Evolutionary conservation across 2,329 filamentous ascomycete genomes (phyloP).

Genomic region (Blastomyces emzantsi): DNA sequence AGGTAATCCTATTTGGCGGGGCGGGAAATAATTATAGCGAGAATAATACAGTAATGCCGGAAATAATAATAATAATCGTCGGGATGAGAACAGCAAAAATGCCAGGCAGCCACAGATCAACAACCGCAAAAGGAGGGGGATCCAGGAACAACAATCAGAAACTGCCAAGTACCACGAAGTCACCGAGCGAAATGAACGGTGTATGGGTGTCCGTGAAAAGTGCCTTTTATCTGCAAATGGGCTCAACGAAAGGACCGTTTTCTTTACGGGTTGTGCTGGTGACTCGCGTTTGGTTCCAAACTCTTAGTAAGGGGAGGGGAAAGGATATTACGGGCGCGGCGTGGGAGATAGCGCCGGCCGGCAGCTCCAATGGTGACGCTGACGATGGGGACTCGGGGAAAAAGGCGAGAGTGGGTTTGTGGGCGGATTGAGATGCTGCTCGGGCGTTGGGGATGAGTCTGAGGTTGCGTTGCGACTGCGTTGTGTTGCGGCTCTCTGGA

Average conservation of each 20-base stretch:
- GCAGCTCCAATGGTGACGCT: slow-evolving; percentile 4
- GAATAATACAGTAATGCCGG: background rate
- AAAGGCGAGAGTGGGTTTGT: background rate
- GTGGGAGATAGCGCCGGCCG: slow-evolving; percentile 1
- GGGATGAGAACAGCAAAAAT: background rate
- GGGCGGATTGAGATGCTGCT: background rate
- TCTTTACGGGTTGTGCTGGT: background rate
- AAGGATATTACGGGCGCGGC: background rate
- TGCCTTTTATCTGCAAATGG: background rate
- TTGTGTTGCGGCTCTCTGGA: background rate
- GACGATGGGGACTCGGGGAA: background rate
- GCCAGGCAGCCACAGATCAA: background rate
- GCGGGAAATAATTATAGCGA: background rate
- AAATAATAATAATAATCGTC: background rate
- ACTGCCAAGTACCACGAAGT: background rate
- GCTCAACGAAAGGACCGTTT: background rate
- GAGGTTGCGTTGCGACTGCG: background rate
- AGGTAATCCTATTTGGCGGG: background rate
- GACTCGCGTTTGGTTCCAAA: slow-evolving; percentile 2
- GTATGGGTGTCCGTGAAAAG: background rate
- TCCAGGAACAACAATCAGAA: background rate
- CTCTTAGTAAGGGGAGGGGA: background rate
- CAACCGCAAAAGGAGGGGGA: background rate
- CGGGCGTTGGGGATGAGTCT: background rate
- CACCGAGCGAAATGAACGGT: background rate